A percentile compares a stretch with the other conserved stretches of the same genome.
Evolutionary conservation across 1,284 basidiomycete genomes (phyloP).

Genomic region (Mycosarcoma maydis): DNA sequence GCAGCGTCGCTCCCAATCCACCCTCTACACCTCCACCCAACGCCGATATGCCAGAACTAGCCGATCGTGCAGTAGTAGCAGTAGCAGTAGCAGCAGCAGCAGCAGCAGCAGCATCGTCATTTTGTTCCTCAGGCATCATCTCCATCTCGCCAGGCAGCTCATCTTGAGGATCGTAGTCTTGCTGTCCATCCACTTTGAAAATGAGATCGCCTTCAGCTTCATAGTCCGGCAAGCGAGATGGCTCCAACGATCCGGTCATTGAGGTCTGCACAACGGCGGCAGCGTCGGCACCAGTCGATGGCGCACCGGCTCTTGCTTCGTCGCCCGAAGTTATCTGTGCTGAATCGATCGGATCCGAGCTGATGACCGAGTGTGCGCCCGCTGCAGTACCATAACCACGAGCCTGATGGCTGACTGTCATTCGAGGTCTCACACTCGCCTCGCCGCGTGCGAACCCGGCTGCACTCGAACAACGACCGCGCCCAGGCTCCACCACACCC

Average conservation of each 20-base stretch:
- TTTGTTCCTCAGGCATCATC: conserved; percentile 27
- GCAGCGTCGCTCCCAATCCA: conserved; percentile 34
- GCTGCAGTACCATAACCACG: conserved; percentile 23
- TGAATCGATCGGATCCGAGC: neutral
- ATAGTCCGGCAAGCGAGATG: conserved; percentile 16
- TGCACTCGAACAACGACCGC: conserved; percentile 15
- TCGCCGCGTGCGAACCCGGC: conserved; percentile 11
- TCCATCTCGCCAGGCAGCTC: conserved; percentile 50
- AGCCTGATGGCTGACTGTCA: conserved; percentile 12
- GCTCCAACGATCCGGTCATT: neutral
- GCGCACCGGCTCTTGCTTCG: too few relatives aligned
- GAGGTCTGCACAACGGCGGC: neutral
- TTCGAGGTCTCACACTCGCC: conserved; percentile 5
- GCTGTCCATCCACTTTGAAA: conserved; percentile 34
- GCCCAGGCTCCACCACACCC: neutral
- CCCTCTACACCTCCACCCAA: conserved; percentile 28
- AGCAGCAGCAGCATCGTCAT: neutral
- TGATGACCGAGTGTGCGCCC: conserved; percentile 3
- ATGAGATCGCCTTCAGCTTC: conserved; percentile 45
- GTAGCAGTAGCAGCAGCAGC: neutral
- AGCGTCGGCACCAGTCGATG: too few relatives aligned
- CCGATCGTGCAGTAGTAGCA: neutral
- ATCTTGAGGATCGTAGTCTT: conserved; percentile 40
- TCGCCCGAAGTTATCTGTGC: neutral
- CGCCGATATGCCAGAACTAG: neutral